phyloP scores from a whole-genome alignment of 1,284 basidiomycete genomes.

The Trametes pubescens region DNA sequence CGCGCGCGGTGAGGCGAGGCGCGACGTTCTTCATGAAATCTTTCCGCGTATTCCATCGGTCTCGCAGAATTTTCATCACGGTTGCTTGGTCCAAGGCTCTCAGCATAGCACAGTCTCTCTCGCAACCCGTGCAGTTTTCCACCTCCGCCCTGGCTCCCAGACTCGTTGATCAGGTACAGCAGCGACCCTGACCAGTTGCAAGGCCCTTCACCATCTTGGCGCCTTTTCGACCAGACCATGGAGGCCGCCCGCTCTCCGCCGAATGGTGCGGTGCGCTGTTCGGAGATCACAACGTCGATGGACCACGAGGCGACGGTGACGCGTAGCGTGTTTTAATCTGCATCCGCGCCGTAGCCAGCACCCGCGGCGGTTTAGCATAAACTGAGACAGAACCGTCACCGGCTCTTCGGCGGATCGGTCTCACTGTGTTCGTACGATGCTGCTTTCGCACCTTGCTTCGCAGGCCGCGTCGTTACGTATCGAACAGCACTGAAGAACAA shows the following conservation, averaged over 20 bases:
- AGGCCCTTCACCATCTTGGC: not conserved
- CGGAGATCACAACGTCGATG: slow-evolving; percentile 19
- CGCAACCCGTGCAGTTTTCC: not conserved
- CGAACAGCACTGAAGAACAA: not conserved
- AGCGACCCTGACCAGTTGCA: not conserved
- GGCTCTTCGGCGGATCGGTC: not conserved
- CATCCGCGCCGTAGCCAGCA: not conserved
- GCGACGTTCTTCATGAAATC: slow-evolving; percentile 1
- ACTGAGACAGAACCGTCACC: not conserved
- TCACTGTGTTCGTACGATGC: not conserved
- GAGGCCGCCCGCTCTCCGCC: slow-evolving; percentile 12
- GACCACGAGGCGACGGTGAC: too few relatives aligned
- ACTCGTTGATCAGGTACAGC: not conserved
- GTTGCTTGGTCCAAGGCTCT: not conserved
- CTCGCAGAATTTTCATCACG: not conserved
- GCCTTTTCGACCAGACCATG: slow-evolving; percentile 11
- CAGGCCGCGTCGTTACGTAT: not conserved
- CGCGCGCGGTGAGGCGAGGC: too few relatives aligned
- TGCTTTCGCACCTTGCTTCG: not conserved
- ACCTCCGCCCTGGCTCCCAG: slow-evolving; percentile 14
- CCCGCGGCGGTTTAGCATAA: not conserved
- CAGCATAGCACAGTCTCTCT: not conserved
- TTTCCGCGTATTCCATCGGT: not conserved
- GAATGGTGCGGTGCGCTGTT: slow-evolving; percentile 18
- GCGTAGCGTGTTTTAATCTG: too few relatives aligned